Percentiles rank a stretch among this genome's conserved stretches.
These are phyloP conservation scores for Penicillium ucsense DNA, from an alignment of 495 filamentous ascomycete genomes.

Conservation along the genomic window DNA sequence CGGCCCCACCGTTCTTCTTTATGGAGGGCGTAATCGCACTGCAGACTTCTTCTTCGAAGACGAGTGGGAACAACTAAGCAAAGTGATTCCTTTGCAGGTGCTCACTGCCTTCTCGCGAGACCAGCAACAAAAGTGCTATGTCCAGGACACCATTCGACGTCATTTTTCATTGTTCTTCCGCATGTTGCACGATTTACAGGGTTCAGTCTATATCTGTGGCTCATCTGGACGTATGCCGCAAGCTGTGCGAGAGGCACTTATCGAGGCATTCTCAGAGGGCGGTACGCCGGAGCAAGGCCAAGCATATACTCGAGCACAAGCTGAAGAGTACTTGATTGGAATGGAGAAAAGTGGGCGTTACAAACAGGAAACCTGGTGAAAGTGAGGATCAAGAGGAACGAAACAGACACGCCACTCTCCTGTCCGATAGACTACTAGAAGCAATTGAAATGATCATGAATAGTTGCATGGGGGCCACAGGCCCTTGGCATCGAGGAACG, in stretches of 20 bases:
- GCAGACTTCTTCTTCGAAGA: constrained; percentile 72
- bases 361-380: constrained; percentile 71
- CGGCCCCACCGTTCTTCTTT: constrained; percentile 50
- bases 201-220: constrained; percentile 71
- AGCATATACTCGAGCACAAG: constrained; percentile 32
- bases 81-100: constrained; percentile 40
- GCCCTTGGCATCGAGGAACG: too few species aligned
- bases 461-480: neutral
- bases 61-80: constrained; percentile 53
- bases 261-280: constrained; percentile 51
- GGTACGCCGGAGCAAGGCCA: constrained; percentile 17
- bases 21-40: constrained; percentile 62
- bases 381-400: neutral
- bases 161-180: constrained; percentile 48
- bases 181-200: constrained; percentile 42
- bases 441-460: neutral
- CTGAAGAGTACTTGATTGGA: constrained; percentile 45
- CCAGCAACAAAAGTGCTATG: constrained; percentile 69
- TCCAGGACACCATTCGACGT: constrained; percentile 71
- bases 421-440: neutral
- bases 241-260: constrained; percentile 72
- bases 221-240: constrained; percentile 79
- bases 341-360: constrained; percentile 65
- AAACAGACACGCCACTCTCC: too few species aligned
- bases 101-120: constrained; percentile 79